phyloP scores from a whole-genome alignment of 148 eudicot genomes.

The Silene uniflora region DNA sequence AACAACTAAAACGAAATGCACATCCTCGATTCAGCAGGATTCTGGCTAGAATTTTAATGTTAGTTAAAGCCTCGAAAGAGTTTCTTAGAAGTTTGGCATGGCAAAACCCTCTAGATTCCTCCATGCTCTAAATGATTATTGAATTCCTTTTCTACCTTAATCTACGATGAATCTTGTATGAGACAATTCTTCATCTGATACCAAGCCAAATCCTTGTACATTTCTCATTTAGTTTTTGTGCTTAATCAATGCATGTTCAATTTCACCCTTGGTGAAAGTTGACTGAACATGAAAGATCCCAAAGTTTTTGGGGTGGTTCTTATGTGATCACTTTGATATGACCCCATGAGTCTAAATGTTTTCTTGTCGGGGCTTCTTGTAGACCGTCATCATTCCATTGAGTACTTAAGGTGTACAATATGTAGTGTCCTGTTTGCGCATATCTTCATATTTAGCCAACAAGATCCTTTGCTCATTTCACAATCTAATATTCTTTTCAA shows the following conservation, averaged over 20 bases:
- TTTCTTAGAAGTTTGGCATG: no score
- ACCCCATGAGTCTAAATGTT: neutral
- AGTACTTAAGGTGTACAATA: neutral
- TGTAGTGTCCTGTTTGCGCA: neutral
- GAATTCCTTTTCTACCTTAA: no score
- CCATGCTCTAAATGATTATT: neutral
- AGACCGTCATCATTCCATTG: no score
- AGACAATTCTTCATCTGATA: no score
- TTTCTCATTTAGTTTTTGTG: no score
- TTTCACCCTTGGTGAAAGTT: neutral
- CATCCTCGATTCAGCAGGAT: no score
- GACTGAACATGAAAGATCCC: neutral
- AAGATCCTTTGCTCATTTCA: neutral
- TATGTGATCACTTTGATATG: neutral
- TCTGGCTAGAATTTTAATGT: no score
- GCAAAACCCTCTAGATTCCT: neutral
- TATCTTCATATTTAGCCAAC: neutral
- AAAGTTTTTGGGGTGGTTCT: neutral
- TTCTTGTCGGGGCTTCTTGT: neutral
- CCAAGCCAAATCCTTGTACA: no score
- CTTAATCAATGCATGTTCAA: no score
- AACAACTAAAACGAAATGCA: no score
- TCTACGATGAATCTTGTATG: no score
- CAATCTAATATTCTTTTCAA: constrained; percentile 10
- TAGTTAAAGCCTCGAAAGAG: no score